Evolutionary conservation across 2,329 filamentous ascomycete genomes (phyloP), one percentile per base, ranked within the genome.

Genomic region (Sporothrix pseudoabietina): DNA sequence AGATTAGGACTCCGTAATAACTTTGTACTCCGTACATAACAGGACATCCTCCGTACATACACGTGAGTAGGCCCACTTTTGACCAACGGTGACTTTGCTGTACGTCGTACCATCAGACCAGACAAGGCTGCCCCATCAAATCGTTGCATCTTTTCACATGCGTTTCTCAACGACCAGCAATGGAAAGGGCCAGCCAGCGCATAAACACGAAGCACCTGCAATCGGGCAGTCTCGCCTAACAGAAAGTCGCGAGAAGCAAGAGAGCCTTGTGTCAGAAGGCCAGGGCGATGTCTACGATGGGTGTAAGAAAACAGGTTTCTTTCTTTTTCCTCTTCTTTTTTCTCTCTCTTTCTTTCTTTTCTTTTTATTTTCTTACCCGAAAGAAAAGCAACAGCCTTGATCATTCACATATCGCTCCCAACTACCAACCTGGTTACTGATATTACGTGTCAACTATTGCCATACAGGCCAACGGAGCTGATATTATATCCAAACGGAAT

Each of bases 401-500:
- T 22, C 22, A 5, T 10, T 2, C 12, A 52, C 19, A 35, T 1
- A 49, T 3, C n/a, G 12, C 14, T 32, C 6, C 19, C 2, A 39
- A 16, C 22, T 22, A 22, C 22, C 32, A 52, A 52, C 14, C 1
- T 4, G 22, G 2, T n/a, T 35, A n/a, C 32, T 39, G 9, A 69
- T 9, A 4, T 69, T 8, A 12, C 39, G 10, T 54, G 9, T 35
- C 7, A n/a, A 1, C 19, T 41, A 39, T 16, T 12, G 19, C 22
- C 16, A 30, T 44, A 10, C 19, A 92, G 88, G 98, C 94, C 73
- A 97, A 97, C 80, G 94, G 90, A 80, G 95, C 92, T 82, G 97
- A 93, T 79, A 97, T 97, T 77, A 91, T 94, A 19, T 97, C 94
- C 16, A 98, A 98, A 80, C 86, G 94, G 77, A 96, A 94, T 78